Conservation (phyloP, 2,329 filamentous ascomycete genomes). For the Colletotrichum filicis region DNA sequence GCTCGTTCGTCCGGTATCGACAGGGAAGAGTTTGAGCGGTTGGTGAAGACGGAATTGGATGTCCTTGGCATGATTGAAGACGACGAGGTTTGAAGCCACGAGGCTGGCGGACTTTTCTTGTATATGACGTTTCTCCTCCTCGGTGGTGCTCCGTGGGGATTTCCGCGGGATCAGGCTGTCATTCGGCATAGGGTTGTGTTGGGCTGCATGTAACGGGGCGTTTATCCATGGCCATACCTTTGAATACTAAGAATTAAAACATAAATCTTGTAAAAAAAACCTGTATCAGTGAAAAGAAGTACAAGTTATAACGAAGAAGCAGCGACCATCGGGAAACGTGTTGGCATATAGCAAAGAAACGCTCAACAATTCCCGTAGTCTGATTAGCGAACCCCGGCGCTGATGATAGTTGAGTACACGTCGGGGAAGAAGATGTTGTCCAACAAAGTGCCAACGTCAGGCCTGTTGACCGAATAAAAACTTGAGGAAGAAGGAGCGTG, state of each 20-base stretch:
- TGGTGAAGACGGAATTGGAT: conserved; percentile 78
- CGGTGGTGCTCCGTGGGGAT: conserved; percentile 30
- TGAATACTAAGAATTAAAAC: not conserved
- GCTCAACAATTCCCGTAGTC: conserved; percentile 15
- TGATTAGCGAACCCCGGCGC: not conserved
- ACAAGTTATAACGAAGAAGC: not conserved
- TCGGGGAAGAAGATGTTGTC: not conserved
- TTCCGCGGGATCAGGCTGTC: conserved; percentile 20
- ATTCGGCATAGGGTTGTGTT: conserved; percentile 26
- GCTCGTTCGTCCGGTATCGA: conserved; percentile 79
- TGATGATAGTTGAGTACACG: conserved; percentile 1
- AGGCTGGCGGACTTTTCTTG: conserved; percentile 9
- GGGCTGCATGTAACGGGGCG: conserved; percentile 27
- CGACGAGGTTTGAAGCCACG: conserved; percentile 39
- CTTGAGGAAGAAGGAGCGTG: not conserved
- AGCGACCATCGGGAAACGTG: not conserved
- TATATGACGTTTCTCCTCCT: conserved; percentile 21
- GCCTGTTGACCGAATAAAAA: not conserved
- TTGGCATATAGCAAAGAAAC: not conserved
- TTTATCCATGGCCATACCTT: conserved; percentile 8
- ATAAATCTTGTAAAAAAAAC: no score
- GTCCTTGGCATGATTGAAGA: conserved; percentile 76
- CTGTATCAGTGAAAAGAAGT: not conserved
- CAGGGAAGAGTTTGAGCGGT: conserved; percentile 77
- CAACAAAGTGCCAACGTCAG: not conserved